phyloP scores from a whole-genome alignment of 2,329 filamentous ascomycete genomes.

The Xylariomycetidae sp. region DNA sequence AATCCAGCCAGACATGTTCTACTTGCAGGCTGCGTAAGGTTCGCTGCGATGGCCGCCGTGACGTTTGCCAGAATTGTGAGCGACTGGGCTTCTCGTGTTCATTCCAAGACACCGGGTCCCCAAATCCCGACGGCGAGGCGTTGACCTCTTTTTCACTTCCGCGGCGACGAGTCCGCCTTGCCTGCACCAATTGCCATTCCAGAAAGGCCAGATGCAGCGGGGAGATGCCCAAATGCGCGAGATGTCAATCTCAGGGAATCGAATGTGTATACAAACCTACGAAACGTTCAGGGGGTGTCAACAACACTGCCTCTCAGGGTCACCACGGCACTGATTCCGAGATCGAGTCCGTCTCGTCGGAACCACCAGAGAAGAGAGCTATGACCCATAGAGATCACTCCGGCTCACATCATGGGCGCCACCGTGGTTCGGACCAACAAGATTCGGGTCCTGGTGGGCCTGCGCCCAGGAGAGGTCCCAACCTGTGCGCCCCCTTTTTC shows the following conservation, averaged over 20 bases:
- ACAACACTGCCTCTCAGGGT: constrained; percentile 12
- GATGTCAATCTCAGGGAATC: constrained; percentile 47
- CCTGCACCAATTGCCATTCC: constrained; percentile 54
- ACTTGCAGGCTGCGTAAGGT: constrained; percentile 54
- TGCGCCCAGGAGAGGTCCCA: constrained; percentile 13
- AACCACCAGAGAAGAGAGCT: constrained; percentile 27
- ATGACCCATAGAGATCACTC: constrained; percentile 27
- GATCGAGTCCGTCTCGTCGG: constrained; percentile 28
- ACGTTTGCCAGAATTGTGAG: constrained; percentile 54
- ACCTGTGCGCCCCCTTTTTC: constrained; percentile 20
- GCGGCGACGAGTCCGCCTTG: constrained; percentile 50
- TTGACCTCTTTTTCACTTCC: constrained; percentile 40
- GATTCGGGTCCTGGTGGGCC: constrained; percentile 13
- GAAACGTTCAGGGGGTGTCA: constrained; percentile 24
- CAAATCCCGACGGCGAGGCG: constrained; percentile 27
- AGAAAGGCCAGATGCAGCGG: constrained; percentile 56
- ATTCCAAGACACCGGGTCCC: constrained; percentile 43
- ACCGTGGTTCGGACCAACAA: constrained; percentile 21
- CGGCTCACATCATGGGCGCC: constrained; percentile 26
- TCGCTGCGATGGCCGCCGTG: constrained; percentile 50
- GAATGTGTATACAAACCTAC: constrained; percentile 49
- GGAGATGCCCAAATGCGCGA: constrained; percentile 51
- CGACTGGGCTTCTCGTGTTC: constrained; percentile 54
- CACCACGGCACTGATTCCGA: constrained; percentile 27
- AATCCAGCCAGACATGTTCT: constrained; percentile 42